phyloP scores from a whole-genome alignment of 495 filamentous ascomycete species.

The Penicillium arizonense region DNA sequence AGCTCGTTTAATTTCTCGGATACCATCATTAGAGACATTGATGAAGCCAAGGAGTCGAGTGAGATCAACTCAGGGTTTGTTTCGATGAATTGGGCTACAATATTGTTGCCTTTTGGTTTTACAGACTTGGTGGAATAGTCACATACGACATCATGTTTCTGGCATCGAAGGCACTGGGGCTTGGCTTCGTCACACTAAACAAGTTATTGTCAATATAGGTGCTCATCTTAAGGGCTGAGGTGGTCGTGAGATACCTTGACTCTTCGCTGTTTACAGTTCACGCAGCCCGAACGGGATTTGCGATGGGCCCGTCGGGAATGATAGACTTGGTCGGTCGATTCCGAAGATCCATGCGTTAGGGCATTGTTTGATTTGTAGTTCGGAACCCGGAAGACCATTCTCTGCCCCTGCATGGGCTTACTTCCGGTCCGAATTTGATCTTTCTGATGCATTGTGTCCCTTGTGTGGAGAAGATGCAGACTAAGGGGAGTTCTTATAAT shows the following conservation, averaged over 20 bases:
- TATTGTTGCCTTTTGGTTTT: constrained; percentile 9
- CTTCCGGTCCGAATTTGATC: neutral
- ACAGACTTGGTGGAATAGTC: constrained; percentile 24
- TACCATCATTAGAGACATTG: constrained; percentile 23
- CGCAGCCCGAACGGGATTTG: constrained; percentile 46
- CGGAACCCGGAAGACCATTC: constrained; percentile 26
- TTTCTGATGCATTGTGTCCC: constrained; percentile 6
- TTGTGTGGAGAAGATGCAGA: neutral
- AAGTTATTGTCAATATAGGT: neutral
- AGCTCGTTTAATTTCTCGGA: constrained; percentile 27
- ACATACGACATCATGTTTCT: constrained; percentile 39
- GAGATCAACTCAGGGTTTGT: constrained; percentile 8
- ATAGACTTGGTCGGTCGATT: constrained; percentile 17
- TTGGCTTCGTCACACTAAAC: constrained; percentile 48
- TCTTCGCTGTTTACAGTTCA: constrained; percentile 46
- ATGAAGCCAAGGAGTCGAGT: constrained; percentile 21
- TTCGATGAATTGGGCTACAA: constrained; percentile 18
- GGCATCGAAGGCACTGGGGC: constrained; percentile 43
- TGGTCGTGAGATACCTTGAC: constrained; percentile 39
- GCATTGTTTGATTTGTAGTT: constrained; percentile 14
- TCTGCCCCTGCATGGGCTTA: constrained; percentile 25
- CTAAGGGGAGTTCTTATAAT: neutral
- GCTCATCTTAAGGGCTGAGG: neutral
- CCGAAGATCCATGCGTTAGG: constrained; percentile 3
- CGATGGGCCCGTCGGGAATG: constrained; percentile 38